Base-by-base conservation (phyloP, 768 basidiomycete genomes). In the Tylopilus plumbeoviolaceoides region DNA sequence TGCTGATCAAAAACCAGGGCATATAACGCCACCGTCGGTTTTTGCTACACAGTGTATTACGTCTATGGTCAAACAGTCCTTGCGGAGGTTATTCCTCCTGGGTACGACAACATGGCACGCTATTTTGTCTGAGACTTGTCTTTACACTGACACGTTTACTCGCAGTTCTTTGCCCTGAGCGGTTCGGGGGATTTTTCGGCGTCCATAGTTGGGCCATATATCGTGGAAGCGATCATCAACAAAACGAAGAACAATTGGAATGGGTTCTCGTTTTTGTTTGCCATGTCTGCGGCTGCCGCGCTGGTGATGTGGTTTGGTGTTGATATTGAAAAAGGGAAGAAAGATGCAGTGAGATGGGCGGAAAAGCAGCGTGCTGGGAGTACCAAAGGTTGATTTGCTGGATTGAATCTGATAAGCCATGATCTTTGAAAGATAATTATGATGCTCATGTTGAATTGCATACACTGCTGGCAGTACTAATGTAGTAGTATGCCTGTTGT, bases 1-100 rank as follows among this genome's bases (percentile, higher is more conserved):
- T 21, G 12, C 57, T 56, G 27, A 53, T 39, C 41, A n/a, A 2
- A 46, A 38, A 38, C 21, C 54, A 87, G 85, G 84, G 83, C 81
- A 5, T 92, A 91, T 71, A 91, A 90, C 53, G 74, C 89, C 45
- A 69, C 91, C 3, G 89, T 86, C 59, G 89, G 89, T 12, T 69
- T 91, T 9, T 90, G 90, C 76, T 87, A 91, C 72, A 87, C 87
- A 1, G 91, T 91, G 0, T 94, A 91, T 70, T 93, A 89, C 63
- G 88, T 91, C 1, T 90, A 87, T 64, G 83, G 89, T 4, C 85
- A 89, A 64, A 90, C 87, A 0, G 87, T 89, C 85, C 89, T 91
- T 87, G 87, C 88, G 1, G 91, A 94, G 67, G 79, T 95, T 11
- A 83, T 87, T 7, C 91, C 91, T 12, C 87, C 89, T 1, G 91